A percentile compares a stretch with the other conserved stretches of the same genome.
phyloP scores from a whole-genome alignment of 2,329 filamentous ascomycete species.

The Sarocladium brachiariae region DNA sequence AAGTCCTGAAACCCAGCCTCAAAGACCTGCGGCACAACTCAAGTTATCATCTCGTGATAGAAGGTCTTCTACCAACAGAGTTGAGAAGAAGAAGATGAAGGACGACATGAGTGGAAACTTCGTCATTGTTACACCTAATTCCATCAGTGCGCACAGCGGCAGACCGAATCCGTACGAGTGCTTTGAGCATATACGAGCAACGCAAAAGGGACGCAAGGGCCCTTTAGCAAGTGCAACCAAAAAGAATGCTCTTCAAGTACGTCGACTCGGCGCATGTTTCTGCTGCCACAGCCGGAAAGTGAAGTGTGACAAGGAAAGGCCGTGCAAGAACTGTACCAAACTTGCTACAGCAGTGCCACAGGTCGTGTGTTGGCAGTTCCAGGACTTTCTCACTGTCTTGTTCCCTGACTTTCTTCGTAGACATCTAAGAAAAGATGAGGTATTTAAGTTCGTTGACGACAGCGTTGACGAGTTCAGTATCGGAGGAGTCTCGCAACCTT shows the following conservation, averaged over 20 bases:
- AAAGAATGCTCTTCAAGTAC: slow-evolving; percentile 46
- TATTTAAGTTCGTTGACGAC: slow-evolving; percentile 40
- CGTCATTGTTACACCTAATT: slow-evolving; percentile 48
- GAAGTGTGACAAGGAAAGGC: slow-evolving; percentile 48
- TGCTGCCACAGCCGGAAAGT: slow-evolving; percentile 55
- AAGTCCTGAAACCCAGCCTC: slow-evolving; percentile 22
- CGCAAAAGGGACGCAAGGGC: slow-evolving; percentile 42
- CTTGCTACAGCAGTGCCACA: slow-evolving; percentile 43
- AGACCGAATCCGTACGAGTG: slow-evolving; percentile 48
- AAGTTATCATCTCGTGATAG: slow-evolving; percentile 28
- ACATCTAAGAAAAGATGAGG: slow-evolving; percentile 45
- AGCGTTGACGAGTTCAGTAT: slow-evolving; percentile 39
- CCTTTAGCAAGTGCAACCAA: slow-evolving; percentile 48
- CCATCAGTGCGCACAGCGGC: slow-evolving; percentile 43
- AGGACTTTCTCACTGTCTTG: slow-evolving; percentile 44
- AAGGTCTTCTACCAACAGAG: slow-evolving; percentile 36
- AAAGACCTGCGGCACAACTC: slow-evolving; percentile 21
- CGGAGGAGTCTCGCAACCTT: slow-evolving; percentile 32
- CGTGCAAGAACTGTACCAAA: slow-evolving; percentile 51
- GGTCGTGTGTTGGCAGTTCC: slow-evolving; percentile 53
- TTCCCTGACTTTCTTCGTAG: slow-evolving; percentile 46
- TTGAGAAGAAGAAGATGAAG: slow-evolving; percentile 44
- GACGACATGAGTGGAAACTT: slow-evolving; percentile 37
- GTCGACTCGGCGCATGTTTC: slow-evolving; percentile 50
- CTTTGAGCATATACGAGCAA: slow-evolving; percentile 41